Evolutionary conservation across 179 eudicot species (phyloP), one percentile per base, ranked within the genome.

Genomic region (Heliamphora pulchella): DNA sequence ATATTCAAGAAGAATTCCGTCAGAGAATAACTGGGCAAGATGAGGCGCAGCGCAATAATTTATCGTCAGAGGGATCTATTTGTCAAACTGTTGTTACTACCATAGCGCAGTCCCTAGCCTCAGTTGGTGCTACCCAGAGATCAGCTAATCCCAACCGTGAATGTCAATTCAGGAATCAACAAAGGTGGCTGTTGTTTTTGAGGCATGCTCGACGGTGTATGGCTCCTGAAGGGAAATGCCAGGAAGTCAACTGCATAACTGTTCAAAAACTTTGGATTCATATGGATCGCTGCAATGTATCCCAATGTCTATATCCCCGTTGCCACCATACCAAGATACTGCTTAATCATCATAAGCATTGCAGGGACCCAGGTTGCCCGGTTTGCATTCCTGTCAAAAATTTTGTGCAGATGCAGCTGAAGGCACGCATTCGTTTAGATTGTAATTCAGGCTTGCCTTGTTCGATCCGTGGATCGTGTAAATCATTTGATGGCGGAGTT

Each of bases 131-230:
- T 50, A 71, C 77, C 69, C 77, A 72, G 66, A 84, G 81, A 83
- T 80, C 89, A 50, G 76, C 62, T 79, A 85, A 82, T 80, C 74
- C 80, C 18, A 59, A 76, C 61, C 90, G 88, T 82, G 95, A 90
- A 68, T 81, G 84, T 63, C 91, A 91, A 71, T 88, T 71, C 78
- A 84, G 8, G 81, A 87, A 89, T 80, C 99, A 92, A 86, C 83
- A 79, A 79, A 89, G 87, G 87, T 96, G 98, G 99, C 81, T 94
- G 71, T 82, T 96, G 81, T 89, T 92, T 83, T 81, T 96, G 89
- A 79, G 86, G 71, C 99, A 96, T 88, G 99, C 98, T 80, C 92
- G 97, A 51, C 72, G 87, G 43, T 96, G 99, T 83, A 69, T 79
- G 79, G 87, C 90, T 13, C 93, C 93, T 47, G 83, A 85, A 73